Conservation (phyloP, 768 basidiomycete species). For the Podaxis mareebaensis region DNA sequence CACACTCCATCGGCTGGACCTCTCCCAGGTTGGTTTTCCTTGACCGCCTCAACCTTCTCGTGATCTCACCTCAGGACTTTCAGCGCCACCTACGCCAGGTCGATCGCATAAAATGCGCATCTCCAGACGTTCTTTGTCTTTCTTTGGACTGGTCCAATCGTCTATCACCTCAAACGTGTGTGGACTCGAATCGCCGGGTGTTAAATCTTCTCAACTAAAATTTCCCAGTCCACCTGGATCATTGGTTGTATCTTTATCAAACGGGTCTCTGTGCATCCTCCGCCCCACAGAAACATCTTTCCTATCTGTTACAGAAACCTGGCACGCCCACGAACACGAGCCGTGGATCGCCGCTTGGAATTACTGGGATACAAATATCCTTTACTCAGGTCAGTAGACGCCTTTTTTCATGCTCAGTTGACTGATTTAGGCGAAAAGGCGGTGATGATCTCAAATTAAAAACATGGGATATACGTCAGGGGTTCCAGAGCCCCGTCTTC, state of each 20-base stretch:
- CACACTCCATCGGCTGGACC: constrained; percentile 58
- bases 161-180: constrained; percentile 48
- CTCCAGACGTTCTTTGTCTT: constrained; percentile 71
- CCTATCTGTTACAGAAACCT: constrained; percentile 52
- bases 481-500: constrained; percentile 57
- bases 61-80: background rate
- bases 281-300: constrained; percentile 44
- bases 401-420: background rate
- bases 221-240: constrained; percentile 47
- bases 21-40: constrained; percentile 37
- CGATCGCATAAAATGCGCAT: constrained; percentile 48
- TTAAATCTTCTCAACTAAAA: background rate
- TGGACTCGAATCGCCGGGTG: background rate
- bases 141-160: constrained; percentile 94
- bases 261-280: constrained; percentile 70
- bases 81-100: constrained; percentile 42
- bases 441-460: constrained; percentile 93
- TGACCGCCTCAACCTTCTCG: background rate
- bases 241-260: constrained; percentile 80
- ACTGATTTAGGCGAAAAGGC: constrained; percentile 44
- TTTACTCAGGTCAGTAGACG: constrained; percentile 85
- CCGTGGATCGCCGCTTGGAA: constrained; percentile 95
- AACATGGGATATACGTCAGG: constrained; percentile 84
- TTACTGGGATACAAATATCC: constrained; percentile 74
- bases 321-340: constrained; percentile 92